Conservation (phyloP, 352 stramenopile species). For the Globisporangium recalcitrans region DNA sequence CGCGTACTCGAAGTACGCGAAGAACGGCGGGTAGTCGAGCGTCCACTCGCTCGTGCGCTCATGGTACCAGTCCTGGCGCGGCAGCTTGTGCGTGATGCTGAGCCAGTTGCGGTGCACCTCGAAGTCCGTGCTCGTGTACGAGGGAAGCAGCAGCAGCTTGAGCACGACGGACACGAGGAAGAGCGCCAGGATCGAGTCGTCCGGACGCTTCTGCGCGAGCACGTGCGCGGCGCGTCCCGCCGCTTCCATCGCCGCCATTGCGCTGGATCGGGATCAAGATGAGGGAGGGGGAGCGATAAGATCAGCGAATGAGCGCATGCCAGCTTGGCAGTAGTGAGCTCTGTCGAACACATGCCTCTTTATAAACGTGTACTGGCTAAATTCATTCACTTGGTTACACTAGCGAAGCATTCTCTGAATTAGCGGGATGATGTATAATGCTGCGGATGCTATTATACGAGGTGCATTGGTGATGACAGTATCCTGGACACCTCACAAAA, state of each 20-base stretch:
- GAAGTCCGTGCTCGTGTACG: slow-evolving; percentile 96
- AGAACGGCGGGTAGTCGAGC: slow-evolving; percentile 97
- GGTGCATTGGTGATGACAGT: not conserved
- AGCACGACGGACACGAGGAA: slow-evolving; percentile 48
- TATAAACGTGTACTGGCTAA: too few species aligned
- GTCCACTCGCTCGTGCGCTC: slow-evolving; percentile 95
- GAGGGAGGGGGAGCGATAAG: not conserved
- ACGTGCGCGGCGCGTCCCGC: slow-evolving; percentile 3
- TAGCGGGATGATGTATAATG: not conserved
- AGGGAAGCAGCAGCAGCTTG: slow-evolving; percentile 89
- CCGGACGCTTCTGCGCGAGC: slow-evolving; percentile 22
- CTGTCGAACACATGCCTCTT: not conserved
- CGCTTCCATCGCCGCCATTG: not conserved
- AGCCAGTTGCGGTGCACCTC: slow-evolving; percentile 99
- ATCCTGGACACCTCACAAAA: not conserved
- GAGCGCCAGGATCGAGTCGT: slow-evolving; percentile 41
- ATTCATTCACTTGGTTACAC: too few species aligned
- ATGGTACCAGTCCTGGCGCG: slow-evolving; percentile 92
- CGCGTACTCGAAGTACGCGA: slow-evolving; percentile 94
- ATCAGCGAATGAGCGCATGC: slow-evolving; percentile 7
- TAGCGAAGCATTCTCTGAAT: not conserved
- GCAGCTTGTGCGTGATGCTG: slow-evolving; percentile 90
- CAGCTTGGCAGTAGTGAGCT: not conserved
- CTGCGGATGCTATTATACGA: not conserved
- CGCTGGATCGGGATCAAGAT: not conserved